A percentile compares a stretch with the other conserved stretches of the same genome.
Conservation (phyloP, 2,329 filamentous ascomycete genomes). For the Neonectria neomacrospora region DNA sequence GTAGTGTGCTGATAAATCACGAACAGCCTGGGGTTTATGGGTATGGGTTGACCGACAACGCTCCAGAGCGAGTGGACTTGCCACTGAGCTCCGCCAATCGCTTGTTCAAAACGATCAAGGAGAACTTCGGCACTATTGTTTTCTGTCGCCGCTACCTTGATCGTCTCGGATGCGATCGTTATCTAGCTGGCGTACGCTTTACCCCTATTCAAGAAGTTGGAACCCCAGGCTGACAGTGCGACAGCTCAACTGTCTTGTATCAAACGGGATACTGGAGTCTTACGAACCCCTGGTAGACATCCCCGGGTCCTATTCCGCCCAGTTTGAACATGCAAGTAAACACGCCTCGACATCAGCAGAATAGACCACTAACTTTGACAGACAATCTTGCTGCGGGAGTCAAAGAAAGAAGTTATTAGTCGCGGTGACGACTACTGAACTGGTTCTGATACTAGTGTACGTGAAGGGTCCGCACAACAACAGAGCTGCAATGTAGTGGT, state of each 20-base stretch:
- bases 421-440: slow-evolving; percentile 63
- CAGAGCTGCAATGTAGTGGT: background rate
- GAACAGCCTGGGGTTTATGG: background rate
- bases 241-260: slow-evolving; percentile 68
- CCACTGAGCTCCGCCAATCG: slow-evolving; percentile 65
- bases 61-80: slow-evolving; percentile 48
- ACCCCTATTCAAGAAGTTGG: fast-evolving
- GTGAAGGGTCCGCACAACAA: background rate
- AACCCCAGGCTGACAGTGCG: slow-evolving; percentile 22
- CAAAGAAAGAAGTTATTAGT: slow-evolving; percentile 62
- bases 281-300: slow-evolving; percentile 68
- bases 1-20: background rate
- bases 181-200: slow-evolving; percentile 64
- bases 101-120: slow-evolving; percentile 67
- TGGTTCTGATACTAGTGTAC: background rate
- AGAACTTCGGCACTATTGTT: slow-evolving; percentile 71
- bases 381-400: slow-evolving; percentile 59
- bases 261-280: slow-evolving; percentile 66
- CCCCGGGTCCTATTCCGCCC: slow-evolving; percentile 70
- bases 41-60: slow-evolving; percentile 35
- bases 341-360: background rate
- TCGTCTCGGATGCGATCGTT: slow-evolving; percentile 68
- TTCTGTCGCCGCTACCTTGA: slow-evolving; percentile 73
- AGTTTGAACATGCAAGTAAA: slow-evolving; percentile 67
- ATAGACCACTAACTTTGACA: slow-evolving; percentile 32